phyloP scores from a whole-genome alignment of 2,329 filamentous ascomycete species.

The Neurospora sp. region DNA sequence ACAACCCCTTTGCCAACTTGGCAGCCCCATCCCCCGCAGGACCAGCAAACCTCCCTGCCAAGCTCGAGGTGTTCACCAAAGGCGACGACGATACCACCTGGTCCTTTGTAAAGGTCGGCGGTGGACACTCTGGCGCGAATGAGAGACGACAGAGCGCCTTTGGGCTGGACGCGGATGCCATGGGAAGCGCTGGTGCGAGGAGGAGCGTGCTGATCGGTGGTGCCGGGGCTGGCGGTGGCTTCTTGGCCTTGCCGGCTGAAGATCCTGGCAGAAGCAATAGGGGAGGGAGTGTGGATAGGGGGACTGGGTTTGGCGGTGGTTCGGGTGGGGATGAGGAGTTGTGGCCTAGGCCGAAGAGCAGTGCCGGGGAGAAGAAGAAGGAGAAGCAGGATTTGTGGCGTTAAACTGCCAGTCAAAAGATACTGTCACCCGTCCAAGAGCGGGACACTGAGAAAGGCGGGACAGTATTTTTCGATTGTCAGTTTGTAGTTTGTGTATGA shows the following conservation, averaged over 20 bases:
- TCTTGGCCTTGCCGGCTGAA: slow-evolving; percentile 37
- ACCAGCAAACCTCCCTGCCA: slow-evolving; percentile 35
- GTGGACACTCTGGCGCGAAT: slow-evolving; percentile 10
- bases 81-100: slow-evolving; percentile 45
- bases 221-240: slow-evolving; percentile 37
- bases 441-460: no score
- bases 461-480: no score
- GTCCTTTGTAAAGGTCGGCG: slow-evolving; percentile 44
- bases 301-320: not conserved
- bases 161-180: slow-evolving; percentile 43
- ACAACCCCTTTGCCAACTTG: slow-evolving; percentile 44
- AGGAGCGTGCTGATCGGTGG: slow-evolving; percentile 45
- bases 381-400: slow-evolving; percentile 19
- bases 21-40: slow-evolving; percentile 16
- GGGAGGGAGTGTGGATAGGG: not conserved
- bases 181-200: slow-evolving; percentile 32
- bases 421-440: no score
- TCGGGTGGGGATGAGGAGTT: slow-evolving; percentile 10
- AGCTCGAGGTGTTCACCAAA: slow-evolving; percentile 51
- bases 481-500: slow-evolving; percentile 1
- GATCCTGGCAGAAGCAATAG: slow-evolving; percentile 1
- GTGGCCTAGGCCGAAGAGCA: slow-evolving; percentile 17
- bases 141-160: slow-evolving; percentile 44
- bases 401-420: no score
- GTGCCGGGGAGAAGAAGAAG: slow-evolving; percentile 15